These are phyloP conservation scores for Pythium oligandrum DNA, from an alignment of 352 stramenopile species.

Conservation along the genomic window DNA sequence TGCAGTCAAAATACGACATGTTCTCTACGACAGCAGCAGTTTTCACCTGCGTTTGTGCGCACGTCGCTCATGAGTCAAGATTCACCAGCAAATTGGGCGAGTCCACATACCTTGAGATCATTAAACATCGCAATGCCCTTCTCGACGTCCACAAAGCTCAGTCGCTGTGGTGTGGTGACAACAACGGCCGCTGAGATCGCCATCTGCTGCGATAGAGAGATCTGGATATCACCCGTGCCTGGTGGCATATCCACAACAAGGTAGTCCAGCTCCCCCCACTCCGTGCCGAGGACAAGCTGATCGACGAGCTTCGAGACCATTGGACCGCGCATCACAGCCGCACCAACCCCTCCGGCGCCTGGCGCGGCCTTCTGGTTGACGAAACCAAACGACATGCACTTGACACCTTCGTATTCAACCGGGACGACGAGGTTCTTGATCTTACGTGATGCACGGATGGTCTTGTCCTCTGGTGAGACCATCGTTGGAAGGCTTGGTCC, in stretches of 20 bases:
- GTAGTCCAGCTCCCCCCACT: slow-evolving; percentile 99
- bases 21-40: slow-evolving; percentile 98
- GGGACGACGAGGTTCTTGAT: slow-evolving; percentile 78
- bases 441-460: slow-evolving; percentile 60
- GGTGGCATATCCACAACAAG: slow-evolving; percentile 98
- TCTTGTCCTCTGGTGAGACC: slow-evolving; percentile 70
- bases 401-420: slow-evolving; percentile 84
- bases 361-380: slow-evolving; percentile 84
- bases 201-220: slow-evolving; percentile 97
- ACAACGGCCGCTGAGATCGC: slow-evolving; percentile 97
- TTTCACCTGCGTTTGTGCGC: slow-evolving; percentile 65
- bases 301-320: slow-evolving; percentile 98
- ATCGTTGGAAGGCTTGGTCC: slow-evolving; percentile 98
- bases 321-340: slow-evolving; percentile 94
- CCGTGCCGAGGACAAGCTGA: slow-evolving; percentile 93
- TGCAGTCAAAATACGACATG: slow-evolving; percentile 97
- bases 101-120: slow-evolving; percentile 82
- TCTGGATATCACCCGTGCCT: slow-evolving; percentile 98
- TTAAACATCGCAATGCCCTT: slow-evolving; percentile 99
- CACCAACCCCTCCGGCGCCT: slow-evolving; percentile 71
- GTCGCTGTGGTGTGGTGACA: slow-evolving; percentile 97
- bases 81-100: too few relatives aligned
- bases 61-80: too few relatives aligned
- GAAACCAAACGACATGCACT: slow-evolving; percentile 93
- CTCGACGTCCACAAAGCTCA: slow-evolving; percentile 98